Percentiles rank a stretch among this genome's conserved stretches.
phyloP scores from a whole-genome alignment of 1,284 basidiomycete genomes.

The Austroboletus niveus region DNA sequence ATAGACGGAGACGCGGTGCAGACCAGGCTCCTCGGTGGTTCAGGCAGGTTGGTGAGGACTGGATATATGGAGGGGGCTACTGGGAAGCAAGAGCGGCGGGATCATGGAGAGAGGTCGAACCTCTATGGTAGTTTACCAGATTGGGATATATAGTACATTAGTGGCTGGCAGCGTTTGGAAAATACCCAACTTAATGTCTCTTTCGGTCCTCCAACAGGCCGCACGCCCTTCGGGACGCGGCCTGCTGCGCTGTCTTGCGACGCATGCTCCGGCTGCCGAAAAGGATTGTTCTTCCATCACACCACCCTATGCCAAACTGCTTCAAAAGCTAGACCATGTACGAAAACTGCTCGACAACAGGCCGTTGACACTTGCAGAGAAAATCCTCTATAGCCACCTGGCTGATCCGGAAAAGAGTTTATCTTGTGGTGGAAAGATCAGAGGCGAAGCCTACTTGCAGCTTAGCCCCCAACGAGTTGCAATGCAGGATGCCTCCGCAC shows the following conservation, averaged over 20 bases:
- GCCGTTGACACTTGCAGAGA: slow-evolving; percentile 92
- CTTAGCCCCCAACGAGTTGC: slow-evolving; percentile 92
- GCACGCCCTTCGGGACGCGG: slow-evolving; percentile 5
- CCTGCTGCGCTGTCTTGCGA: slow-evolving; percentile 46
- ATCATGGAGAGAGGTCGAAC: slow-evolving; percentile 53
- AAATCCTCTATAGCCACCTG: slow-evolving; percentile 96
- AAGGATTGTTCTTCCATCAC: slow-evolving; percentile 81
- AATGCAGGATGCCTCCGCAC: slow-evolving; percentile 99
- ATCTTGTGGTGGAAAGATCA: slow-evolving; percentile 62
- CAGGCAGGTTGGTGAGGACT: slow-evolving; percentile 65
- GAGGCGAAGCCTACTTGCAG: slow-evolving; percentile 91
- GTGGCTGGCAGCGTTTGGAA: neutral
- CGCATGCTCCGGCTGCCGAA: slow-evolving; percentile 48
- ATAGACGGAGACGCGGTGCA: slow-evolving; percentile 55
- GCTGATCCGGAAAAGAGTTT: slow-evolving; percentile 77
- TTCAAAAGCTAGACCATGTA: slow-evolving; percentile 74
- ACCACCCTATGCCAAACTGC: slow-evolving; percentile 83
- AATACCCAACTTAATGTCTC: slow-evolving; percentile 13
- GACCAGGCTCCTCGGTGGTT: slow-evolving; percentile 73
- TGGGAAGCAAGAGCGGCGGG: slow-evolving; percentile 71
- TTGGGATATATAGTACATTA: slow-evolving; percentile 1
- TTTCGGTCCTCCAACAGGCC: slow-evolving; percentile 18
- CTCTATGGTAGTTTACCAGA: slow-evolving; percentile 55
- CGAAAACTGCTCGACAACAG: slow-evolving; percentile 65
- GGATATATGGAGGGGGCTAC: slow-evolving; percentile 77